phyloP scores from a whole-genome alignment of 345 rosid species.

The Orychophragmus violaceus region DNA sequence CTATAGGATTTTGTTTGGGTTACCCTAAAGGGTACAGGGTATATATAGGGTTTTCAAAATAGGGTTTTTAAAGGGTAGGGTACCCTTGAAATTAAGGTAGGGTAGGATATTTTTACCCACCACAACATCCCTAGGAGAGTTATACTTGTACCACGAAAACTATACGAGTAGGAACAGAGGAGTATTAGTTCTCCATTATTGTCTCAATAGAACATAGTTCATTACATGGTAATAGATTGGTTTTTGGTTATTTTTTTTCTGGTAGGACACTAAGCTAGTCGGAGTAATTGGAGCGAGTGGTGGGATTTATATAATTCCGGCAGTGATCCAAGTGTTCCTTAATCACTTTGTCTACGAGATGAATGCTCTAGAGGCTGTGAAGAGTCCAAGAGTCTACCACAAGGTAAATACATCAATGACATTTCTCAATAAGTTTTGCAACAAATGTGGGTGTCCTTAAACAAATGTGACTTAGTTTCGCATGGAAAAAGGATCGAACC shows the following conservation, averaged over 20 bases:
- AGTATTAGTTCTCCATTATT: neutral
- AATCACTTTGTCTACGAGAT: constrained; percentile 58
- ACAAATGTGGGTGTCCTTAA: no score
- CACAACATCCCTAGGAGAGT: no score
- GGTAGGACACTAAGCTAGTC: constrained; percentile 57
- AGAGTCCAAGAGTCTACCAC: constrained; percentile 70
- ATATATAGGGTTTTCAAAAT: no score
- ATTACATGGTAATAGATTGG: neutral
- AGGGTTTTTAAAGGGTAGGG: no score
- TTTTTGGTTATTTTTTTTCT: neutral
- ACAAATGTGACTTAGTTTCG: no score
- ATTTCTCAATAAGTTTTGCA: neutral
- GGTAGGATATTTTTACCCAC: no score
- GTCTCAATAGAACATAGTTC: neutral
- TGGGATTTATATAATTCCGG: constrained; percentile 65
- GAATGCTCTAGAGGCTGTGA: constrained; percentile 72
- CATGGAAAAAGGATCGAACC: no score
- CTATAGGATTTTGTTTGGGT: no score
- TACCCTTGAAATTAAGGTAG: no score
- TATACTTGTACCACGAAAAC: no score
- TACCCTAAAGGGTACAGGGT: no score
- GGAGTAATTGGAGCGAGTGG: constrained; percentile 82
- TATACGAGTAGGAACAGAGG: neutral
- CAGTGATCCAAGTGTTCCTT: constrained; percentile 69
- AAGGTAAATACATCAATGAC: constrained; percentile 34